Evolutionary conservation across 1,284 basidiomycete species (phyloP), one percentile per base, ranked within the genome.

Genomic region (Microbotryum intermedium): DNA sequence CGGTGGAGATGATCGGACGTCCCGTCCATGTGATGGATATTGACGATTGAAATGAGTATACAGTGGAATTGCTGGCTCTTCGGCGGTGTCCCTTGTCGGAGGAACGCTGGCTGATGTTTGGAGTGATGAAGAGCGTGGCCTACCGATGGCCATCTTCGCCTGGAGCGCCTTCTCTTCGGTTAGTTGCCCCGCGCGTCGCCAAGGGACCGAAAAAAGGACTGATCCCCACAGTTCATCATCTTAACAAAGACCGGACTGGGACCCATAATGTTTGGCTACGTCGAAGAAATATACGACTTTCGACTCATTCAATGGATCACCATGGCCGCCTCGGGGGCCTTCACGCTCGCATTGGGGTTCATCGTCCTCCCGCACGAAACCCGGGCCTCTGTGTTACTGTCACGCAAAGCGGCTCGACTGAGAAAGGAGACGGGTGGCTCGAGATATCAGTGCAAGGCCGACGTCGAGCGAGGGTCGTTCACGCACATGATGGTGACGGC

Each of bases 41-140:
- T 8, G 43, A 30, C 7, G 13, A 28, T n/a, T 47, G 20, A 30
- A 8, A 45, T 28, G 3, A 4, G 16, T 18, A 16, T 4, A 39
- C 34, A 39, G 77, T 29, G 86, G 85, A 3, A 81, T 86, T 71
- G 87, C 85, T 67, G 86, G 65, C 3, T 63, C 81, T 3, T 82
- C 82, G 0, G 84, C 84, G 0, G 68, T 87, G 26, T 83, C 59
- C 18, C 55, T 68, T 11, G 70, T 62, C 21, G 68, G 67, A 16
- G 82, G 76, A 78, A 50, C 79, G 11, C 30, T 59, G 2, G 51
- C 62, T 2, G 69, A 70, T 30, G 55, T 67, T 2, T 70, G 67
- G 60, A 45, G 53, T 4, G 59, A 81, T 0, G 77, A 76, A 18
- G 79, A 77, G 20, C 79, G 84, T 54, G 84, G 84, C 2, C 75